phyloP scores from a whole-genome alignment of 2,329 filamentous ascomycete species.

The Ascochyta koolunga region DNA sequence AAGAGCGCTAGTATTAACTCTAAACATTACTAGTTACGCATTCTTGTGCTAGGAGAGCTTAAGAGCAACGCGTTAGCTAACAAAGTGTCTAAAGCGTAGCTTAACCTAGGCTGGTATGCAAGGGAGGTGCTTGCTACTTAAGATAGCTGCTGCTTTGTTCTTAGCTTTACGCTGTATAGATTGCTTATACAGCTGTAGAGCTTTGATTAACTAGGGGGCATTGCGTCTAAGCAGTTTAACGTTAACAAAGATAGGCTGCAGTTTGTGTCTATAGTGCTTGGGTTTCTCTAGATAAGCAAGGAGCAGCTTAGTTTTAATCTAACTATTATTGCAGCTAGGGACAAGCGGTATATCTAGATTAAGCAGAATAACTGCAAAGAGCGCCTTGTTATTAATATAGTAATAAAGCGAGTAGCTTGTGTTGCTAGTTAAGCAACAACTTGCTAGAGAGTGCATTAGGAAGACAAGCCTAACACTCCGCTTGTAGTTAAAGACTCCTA shows the following conservation, averaged over 20 bases:
- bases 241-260: conserved; percentile 52
- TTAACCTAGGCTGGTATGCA: conserved; percentile 53
- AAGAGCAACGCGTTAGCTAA: conserved; percentile 55
- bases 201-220: conserved; percentile 55
- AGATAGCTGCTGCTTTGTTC: conserved; percentile 47
- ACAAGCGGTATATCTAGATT: conserved; percentile 50
- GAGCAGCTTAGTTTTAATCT: conserved; percentile 54
- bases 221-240: conserved; percentile 55
- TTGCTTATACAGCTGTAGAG: conserved; percentile 55
- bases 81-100: conserved; percentile 41
- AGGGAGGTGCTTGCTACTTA: conserved; percentile 51
- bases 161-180: conserved; percentile 58
- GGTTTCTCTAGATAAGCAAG: conserved; percentile 52
- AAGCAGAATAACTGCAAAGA: conserved; percentile 36
- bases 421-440: conserved; percentile 25
- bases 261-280: conserved; percentile 52
- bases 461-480: background rate
- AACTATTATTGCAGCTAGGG: conserved; percentile 46
- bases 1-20: background rate
- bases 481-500: conserved; percentile 57
- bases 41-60: conserved; percentile 55
- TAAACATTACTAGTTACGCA: conserved; percentile 48
- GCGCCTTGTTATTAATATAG: conserved; percentile 23
- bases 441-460: conserved; percentile 18
- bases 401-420: conserved; percentile 21